phyloP scores from a whole-genome alignment of 306 rosid species.

The Ammopiptanthus mongolicus region DNA sequence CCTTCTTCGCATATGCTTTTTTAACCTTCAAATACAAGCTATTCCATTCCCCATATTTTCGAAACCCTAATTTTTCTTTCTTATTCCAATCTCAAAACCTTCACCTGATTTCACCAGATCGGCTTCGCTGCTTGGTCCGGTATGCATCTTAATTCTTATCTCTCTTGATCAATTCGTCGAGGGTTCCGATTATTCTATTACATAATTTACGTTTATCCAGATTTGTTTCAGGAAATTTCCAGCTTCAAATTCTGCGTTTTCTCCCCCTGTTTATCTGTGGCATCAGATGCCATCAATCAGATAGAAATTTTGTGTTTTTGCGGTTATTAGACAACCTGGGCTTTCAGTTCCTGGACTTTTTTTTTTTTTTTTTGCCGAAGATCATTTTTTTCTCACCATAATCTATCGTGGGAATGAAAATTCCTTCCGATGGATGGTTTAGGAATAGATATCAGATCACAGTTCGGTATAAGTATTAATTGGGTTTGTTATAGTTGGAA shows the following conservation, averaged over 20 bases:
- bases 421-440: background rate
- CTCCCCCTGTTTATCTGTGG: background rate
- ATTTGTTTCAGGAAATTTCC: background rate
- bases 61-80: constrained; percentile 33
- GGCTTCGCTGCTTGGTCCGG: constrained; percentile 30
- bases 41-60: background rate
- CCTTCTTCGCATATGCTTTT: background rate
- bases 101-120: constrained; percentile 21
- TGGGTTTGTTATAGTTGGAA: background rate
- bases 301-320: background rate
- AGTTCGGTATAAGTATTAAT: background rate
- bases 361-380: background rate
- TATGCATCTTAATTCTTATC: constrained; percentile 9
- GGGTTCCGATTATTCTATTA: background rate
- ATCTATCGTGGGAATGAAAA: background rate
- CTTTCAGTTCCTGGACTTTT: no score
- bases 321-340: background rate
- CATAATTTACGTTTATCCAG: background rate
- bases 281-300: no score
- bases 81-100: constrained; percentile 10
- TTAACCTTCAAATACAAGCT: constrained; percentile 18
- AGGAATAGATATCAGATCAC: background rate
- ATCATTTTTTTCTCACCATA: background rate
- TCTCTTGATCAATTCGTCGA: background rate
- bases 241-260: background rate